Base-by-base conservation (phyloP, 805 yeast species). In the Spathaspora girioi region DNA sequence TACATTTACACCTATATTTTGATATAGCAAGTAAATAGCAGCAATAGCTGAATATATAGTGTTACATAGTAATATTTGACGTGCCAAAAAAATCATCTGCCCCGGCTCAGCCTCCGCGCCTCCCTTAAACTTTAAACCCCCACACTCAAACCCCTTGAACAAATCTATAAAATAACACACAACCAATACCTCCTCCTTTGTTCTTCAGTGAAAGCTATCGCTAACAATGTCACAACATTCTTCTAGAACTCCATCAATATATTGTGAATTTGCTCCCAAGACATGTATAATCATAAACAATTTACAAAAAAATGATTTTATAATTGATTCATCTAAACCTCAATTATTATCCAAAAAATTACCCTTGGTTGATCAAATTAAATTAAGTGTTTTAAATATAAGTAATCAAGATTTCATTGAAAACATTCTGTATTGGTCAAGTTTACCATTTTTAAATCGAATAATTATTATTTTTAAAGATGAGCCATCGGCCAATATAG, bases 231-330 rank as follows among this genome's bases (percentile, higher is more conserved):
- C 44, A 18, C 44, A 42, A 42, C 44, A 17, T 20, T 23, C 15
- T 6, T 42, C 44, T 6, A 23, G 41, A 19, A 32, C 50, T 11
- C 47, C 52, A n/a, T 38, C 52, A 12, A 23, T 45, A 20, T 15
- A 15, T 42, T 9, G 11, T 14, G 44, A 42, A 15, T 42, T 11
- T 18, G 43, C 29, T 11, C 45, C 48, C 20, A 65, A 61, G 43
- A 73, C 76, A 14, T 60, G 73, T 20, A 63, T 73, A 38, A 73
- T 73, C 46, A 65, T 74, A 23, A 64, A 70, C 38, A 68, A 71
- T 55, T 58, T 74, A 47, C 44, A 54, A 31, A 67, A 60, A 44
- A 58, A 60, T 29, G 73, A 67, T 54, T 73, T 73, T 49, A 56
- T 35, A 35, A 53, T 59, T 4, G 54, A 54, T 17, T 46, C 50